These are phyloP conservation scores for Vigna unguiculata DNA, from an alignment of 306 rosid genomes.

Conservation along the genomic window DNA sequence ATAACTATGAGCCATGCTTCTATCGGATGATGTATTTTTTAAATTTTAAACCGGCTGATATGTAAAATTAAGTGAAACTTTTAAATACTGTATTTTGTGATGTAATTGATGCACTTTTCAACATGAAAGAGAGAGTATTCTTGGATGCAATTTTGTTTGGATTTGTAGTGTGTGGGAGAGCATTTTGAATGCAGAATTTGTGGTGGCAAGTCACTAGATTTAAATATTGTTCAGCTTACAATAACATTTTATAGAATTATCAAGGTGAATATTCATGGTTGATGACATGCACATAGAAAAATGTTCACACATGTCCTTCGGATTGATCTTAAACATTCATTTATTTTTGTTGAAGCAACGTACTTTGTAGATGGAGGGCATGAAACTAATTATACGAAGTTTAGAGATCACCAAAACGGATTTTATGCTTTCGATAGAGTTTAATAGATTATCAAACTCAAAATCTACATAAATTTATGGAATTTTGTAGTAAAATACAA, in stretches of 20 bases:
- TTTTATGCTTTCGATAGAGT: no score
- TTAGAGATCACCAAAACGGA: no score
- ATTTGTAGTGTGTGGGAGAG: background rate
- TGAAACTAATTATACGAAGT: no score
- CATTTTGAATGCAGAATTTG: slow-evolving; percentile 23
- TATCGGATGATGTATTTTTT: slow-evolving; percentile 32
- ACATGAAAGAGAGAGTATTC: background rate
- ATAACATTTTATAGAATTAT: background rate
- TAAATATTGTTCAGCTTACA: slow-evolving; percentile 1
- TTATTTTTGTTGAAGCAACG: no score
- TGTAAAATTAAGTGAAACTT: slow-evolving; percentile 49
- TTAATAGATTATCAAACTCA: no score
- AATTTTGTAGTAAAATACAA: no score
- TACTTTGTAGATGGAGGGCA: no score
- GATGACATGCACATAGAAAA: background rate
- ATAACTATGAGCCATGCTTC: slow-evolving; percentile 27
- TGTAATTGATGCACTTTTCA: slow-evolving; percentile 37
- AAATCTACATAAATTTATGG: no score
- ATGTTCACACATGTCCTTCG: background rate
- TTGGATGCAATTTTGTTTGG: slow-evolving; percentile 31
- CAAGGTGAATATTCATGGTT: background rate
- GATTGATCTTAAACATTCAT: no score
- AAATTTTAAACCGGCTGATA: slow-evolving; percentile 9
- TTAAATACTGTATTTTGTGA: slow-evolving; percentile 33
- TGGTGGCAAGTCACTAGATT: slow-evolving; percentile 18